Percentiles rank a stretch among this genome's conserved stretches.
Evolutionary conservation across 228 moss, liverwort and hornwort species (phyloP).

Genomic region (Sphagnum fallax): DNA sequence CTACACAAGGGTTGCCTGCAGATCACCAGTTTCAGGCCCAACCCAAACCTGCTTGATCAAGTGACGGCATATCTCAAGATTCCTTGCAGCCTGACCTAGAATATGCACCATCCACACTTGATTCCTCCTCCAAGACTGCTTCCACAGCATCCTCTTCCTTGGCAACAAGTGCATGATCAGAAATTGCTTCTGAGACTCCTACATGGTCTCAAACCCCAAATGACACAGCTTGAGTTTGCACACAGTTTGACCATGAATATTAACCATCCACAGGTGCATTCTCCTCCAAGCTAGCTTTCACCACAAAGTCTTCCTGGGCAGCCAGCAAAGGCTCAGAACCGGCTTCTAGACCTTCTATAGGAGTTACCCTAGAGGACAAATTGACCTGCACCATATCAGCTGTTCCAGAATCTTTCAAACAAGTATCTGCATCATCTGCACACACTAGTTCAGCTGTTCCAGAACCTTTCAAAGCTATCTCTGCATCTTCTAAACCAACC

Average conservation of each 20-base stretch:
- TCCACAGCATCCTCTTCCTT: background rate
- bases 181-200: constrained; percentile 5
- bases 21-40: background rate
- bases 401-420: constrained; percentile 20
- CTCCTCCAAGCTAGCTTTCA: background rate
- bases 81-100: constrained; percentile 4
- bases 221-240: too few species aligned
- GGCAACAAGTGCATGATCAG: constrained; percentile 4
- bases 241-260: too few species aligned
- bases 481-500: constrained; percentile 9
- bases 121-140: background rate
- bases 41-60: constrained; percentile 8
- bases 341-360: background rate
- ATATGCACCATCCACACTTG: constrained; percentile 3
- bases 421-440: constrained; percentile 13
- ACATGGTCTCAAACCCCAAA: background rate
- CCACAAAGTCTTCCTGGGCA: too few species aligned
- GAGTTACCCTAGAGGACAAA: background rate
- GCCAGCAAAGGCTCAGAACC: background rate
- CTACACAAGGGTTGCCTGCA: background rate
- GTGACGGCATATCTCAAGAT: constrained; percentile 2
- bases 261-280: too few species aligned
- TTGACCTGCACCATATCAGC: constrained; percentile 7
- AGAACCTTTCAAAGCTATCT: constrained; percentile 13
- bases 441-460: constrained; percentile 9